phyloP scores from a whole-genome alignment of 2,329 filamentous ascomycete species.

The Aspergillus pseudonomiae region DNA sequence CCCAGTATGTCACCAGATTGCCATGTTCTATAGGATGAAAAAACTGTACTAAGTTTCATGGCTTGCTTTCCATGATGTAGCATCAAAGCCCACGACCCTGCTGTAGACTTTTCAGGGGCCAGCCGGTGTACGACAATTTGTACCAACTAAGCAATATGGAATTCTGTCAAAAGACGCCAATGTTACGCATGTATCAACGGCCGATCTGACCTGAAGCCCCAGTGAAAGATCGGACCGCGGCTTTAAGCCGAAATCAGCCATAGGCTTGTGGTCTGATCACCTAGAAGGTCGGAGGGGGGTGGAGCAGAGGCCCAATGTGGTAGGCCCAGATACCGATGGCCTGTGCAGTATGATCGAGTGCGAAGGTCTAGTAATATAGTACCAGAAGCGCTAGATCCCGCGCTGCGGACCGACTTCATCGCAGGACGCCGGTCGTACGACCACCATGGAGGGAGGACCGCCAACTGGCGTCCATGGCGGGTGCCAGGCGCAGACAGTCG shows the following conservation, averaged over 20 bases:
- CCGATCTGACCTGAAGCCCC: neutral
- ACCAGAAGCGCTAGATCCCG: neutral
- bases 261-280: constrained; percentile 7
- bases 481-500: constrained; percentile 6
- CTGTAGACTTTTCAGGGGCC: too few relatives aligned
- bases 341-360: neutral
- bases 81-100: too few relatives aligned
- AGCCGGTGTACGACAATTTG: too few relatives aligned
- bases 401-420: neutral
- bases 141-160: too few relatives aligned
- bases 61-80: too few relatives aligned
- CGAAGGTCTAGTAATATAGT: neutral
- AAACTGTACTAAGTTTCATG: too few relatives aligned
- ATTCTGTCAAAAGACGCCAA: too few relatives aligned
- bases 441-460: constrained; percentile 1
- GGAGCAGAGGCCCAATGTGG: neutral
- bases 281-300: neutral
- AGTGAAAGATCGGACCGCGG: neutral
- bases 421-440: neutral
- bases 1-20: too few relatives aligned
- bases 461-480: constrained; percentile 19
- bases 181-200: too few relatives aligned
- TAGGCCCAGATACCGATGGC: neutral
- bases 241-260: neutral
- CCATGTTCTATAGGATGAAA: too few relatives aligned